Base-by-base conservation (phyloP, 345 rosid genomes). In the Citrus unshiu region DNA sequence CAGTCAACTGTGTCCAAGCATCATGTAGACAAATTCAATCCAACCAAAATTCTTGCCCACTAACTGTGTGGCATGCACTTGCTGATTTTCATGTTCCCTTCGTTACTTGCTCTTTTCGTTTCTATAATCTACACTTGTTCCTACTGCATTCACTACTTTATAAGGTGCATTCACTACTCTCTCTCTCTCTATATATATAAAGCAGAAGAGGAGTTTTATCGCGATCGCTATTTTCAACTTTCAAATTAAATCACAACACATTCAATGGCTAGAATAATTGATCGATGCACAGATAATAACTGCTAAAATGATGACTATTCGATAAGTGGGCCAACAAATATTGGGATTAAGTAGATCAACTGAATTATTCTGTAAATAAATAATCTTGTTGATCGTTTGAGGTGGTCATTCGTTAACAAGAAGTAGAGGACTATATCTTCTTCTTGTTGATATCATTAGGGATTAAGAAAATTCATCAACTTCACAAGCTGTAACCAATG, bases 1-100 rank as follows among this genome's bases (percentile, higher is more conserved):
- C n/a, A 7, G 74, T 70, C 84, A 76, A 86, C 77, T 82, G 80
- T 72, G 77, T 76, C 89, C 86, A 51, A 76, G 73, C 72, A 78
- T 70, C 62, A 60, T 69, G 87, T 84, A 86, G 70, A 43, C 83
- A 65, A 69, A 56, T 57, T 19, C 54, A 54, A 65, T 43, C 68
- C 54, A 39, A 65, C 68, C 32, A 25, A 74, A 66, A 70, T 75
- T 54, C 72, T 29, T 60, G 70, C 34, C 83, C 2, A 70, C 10
- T 3, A 34, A 69, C 68, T 35, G 8, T 51, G 46, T 1, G 16
- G 51, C 51, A 46, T 46, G 51, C 75, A 69, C 60, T 46, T 75
- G 30, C 43, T 19, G 40, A 70, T 73, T 9, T 14, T 56, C 65
- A 13, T 14, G 34, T 63, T 63, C 35, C 22, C 58, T 54, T 27